phyloP scores from a whole-genome alignment of 257 asterid genomes.

The Nicotiana benthamiana region DNA sequence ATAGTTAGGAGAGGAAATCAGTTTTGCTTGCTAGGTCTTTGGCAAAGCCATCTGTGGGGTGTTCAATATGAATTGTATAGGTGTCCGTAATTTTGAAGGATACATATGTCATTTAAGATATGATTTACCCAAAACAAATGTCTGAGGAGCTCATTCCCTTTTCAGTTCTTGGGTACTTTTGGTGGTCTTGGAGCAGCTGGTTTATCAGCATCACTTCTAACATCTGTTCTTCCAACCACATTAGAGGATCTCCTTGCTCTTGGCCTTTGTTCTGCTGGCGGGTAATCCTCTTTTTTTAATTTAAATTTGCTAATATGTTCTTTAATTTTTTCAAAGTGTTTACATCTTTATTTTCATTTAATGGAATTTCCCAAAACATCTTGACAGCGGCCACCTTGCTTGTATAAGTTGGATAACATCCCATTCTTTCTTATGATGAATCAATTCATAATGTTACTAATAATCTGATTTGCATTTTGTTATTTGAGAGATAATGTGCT shows the following conservation, averaged over 20 bases:
- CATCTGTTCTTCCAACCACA: conserved; percentile 78
- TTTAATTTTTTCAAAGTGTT: background rate
- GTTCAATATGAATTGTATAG: background rate
- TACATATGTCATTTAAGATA: background rate
- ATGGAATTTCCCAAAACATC: background rate
- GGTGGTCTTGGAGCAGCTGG: conserved; percentile 97
- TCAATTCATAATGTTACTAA: background rate
- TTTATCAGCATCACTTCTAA: conserved; percentile 85
- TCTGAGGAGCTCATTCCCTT: conserved; percentile 11
- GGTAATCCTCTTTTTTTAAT: conserved; percentile 36
- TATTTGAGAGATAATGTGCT: background rate
- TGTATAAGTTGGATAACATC: background rate
- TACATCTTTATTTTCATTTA: background rate
- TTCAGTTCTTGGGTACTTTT: conserved; percentile 73
- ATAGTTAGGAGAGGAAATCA: background rate
- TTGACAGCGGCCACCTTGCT: background rate
- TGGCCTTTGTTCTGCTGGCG: conserved; percentile 97
- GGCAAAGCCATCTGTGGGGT: background rate
- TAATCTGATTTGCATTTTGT: background rate
- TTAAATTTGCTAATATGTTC: background rate
- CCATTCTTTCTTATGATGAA: background rate
- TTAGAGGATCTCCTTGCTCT: conserved; percentile 92
- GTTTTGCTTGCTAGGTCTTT: background rate
- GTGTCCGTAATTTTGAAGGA: background rate
- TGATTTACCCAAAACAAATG: conserved; percentile 2